Base-by-base conservation (phyloP, 345 rosid species). In the Reutealis trisperma region DNA sequence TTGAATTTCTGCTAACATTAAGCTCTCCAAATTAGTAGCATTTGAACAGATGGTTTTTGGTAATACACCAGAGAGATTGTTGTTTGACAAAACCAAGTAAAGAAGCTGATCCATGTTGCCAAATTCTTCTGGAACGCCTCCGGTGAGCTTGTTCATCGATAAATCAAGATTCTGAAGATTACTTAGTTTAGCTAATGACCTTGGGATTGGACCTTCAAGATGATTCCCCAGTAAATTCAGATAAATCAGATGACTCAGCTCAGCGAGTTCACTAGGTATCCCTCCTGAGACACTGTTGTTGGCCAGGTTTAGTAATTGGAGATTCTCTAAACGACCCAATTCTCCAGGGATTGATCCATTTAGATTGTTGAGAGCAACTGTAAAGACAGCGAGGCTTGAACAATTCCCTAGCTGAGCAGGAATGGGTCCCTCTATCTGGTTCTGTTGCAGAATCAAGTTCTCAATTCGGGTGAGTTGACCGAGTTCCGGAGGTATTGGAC, bases 331-430 rank as follows among this genome's bases (percentile, higher is more conserved):
- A 2, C 71, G 86, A 22, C 90, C 90, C 71, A 96, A 41, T 65
- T 91, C 92, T 9, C 27, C 75, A 7, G 99, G 97, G 57, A 96
- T 85, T 4, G 99, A 84, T 15, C 96, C 97, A 66, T 87, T 92
- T 55, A 96, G 89, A 34, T 65, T 82, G 86, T 96, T 96, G 80
- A 58, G 27, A 1, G 94, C 89, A 1, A 79, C 86, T 1, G 94
- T 63, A 83, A 96, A 77, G 19, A 80, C 71, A 0, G 70, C 73
- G 75, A 96, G 91, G 73, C 86, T 86, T 16, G 97, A 83, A 79
- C 98, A 96, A 78, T 93, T 96, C 30, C 93, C 97, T 45, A 96
- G 71, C 71, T 90, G 89, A 8, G 81, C 63, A 22, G 97, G 98
- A 77, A 96, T 86, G 3, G 86, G 87, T 63, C 98, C 99, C 11